phyloP scores from a whole-genome alignment of 2,329 filamentous ascomycete genomes.

The Dichotomopilus funicola region DNA sequence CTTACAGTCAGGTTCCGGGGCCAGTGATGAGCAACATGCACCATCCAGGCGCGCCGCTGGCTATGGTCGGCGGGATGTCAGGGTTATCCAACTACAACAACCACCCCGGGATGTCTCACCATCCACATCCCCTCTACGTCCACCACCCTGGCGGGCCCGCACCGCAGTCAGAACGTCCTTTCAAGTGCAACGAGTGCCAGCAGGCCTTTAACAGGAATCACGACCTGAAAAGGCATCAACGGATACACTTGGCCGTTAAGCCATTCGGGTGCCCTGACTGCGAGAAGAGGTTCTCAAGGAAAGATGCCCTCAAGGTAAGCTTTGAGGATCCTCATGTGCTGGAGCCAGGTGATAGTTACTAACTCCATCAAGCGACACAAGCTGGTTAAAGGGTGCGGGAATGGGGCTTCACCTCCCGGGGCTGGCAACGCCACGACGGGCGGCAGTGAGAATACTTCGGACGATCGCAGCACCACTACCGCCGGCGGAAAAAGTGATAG shows the following conservation, averaged over 20 bases:
- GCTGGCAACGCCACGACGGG: constrained; percentile 7
- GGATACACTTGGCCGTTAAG: constrained; percentile 92
- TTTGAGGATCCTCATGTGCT: not conserved
- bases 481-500: constrained; percentile 14
- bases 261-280: constrained; percentile 88
- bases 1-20: constrained; percentile 35
- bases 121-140: constrained; percentile 52
- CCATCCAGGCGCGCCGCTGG: constrained; percentile 42
- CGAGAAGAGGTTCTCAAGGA: constrained; percentile 93
- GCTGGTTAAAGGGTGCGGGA: constrained; percentile 58
- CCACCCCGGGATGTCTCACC: constrained; percentile 9
- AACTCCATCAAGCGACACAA: constrained; percentile 45
- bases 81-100: constrained; percentile 7
- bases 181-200: constrained; percentile 87
- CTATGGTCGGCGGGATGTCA: constrained; percentile 46
- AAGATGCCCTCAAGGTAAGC: constrained; percentile 81
- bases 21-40: constrained; percentile 25
- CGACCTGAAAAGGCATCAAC: constrained; percentile 90
- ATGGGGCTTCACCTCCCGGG: constrained; percentile 28
- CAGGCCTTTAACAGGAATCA: constrained; percentile 96
- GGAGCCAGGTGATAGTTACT: not conserved
- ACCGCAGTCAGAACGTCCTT: constrained; percentile 60
- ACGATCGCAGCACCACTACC: constrained; percentile 8
- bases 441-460: constrained; percentile 1
- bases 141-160: constrained; percentile 35